Percentiles rank a stretch among this genome's conserved stretches.
Evolutionary conservation across 768 basidiomycete genomes (phyloP).

Genomic region (Suillus spraguei): DNA sequence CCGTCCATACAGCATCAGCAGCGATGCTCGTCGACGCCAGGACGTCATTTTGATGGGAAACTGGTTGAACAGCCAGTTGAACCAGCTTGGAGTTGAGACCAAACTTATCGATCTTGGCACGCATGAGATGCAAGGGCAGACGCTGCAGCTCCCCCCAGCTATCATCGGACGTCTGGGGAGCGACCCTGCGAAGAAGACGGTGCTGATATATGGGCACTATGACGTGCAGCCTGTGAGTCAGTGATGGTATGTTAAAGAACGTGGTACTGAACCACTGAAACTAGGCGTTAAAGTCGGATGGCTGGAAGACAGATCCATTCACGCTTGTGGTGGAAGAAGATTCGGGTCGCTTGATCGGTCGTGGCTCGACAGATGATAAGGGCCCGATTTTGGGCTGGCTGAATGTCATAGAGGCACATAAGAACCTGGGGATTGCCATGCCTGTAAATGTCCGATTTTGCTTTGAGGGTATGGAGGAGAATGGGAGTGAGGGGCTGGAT

Average conservation of each 20-base stretch:
- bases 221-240: slow-evolving; percentile 86
- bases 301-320: slow-evolving; percentile 91
- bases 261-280: neutral
- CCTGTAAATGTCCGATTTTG: slow-evolving; percentile 91
- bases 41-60: slow-evolving; percentile 88
- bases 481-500: slow-evolving; percentile 88
- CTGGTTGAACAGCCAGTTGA: slow-evolving; percentile 77
- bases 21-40: slow-evolving; percentile 67
- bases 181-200: slow-evolving; percentile 90
- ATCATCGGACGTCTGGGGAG: slow-evolving; percentile 82
- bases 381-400: slow-evolving; percentile 89
- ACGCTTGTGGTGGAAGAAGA: slow-evolving; percentile 52
- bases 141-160: slow-evolving; percentile 76
- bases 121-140: slow-evolving; percentile 73
- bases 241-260: neutral
- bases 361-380: slow-evolving; percentile 91
- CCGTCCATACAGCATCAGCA: slow-evolving; percentile 53
- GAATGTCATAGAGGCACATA: slow-evolving; percentile 85
- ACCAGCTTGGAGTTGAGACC: slow-evolving; percentile 77
- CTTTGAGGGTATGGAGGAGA: slow-evolving; percentile 99
- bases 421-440: slow-evolving; percentile 62
- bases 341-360: slow-evolving; percentile 71
- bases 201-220: slow-evolving; percentile 92
- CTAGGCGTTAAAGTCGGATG: slow-evolving; percentile 59
- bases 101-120: slow-evolving; percentile 74